Conservation (phyloP, 352 stramenopile species). For the Pythium insidiosum region DNA sequence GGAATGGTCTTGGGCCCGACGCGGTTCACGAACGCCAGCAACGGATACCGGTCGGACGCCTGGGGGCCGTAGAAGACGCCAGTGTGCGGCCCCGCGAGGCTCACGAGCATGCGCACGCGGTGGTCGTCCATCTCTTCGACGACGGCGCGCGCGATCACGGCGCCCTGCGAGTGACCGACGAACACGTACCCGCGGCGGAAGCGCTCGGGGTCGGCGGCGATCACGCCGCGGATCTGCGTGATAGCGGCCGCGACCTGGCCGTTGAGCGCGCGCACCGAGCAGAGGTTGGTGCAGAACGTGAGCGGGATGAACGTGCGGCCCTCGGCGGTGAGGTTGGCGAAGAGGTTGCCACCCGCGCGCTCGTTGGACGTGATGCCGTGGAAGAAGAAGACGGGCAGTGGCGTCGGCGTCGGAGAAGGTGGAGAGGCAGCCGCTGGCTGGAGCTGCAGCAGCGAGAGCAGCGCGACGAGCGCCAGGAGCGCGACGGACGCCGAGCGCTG, state of each 20-base stretch:
- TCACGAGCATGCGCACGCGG: constrained; percentile 26
- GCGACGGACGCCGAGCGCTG: too few species aligned
- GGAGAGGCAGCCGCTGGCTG: too few species aligned
- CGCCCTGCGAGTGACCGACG: constrained; percentile 32
- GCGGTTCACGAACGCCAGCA: constrained; percentile 17
- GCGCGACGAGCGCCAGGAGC: too few species aligned
- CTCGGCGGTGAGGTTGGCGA: constrained; percentile 19
- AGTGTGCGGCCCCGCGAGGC: constrained; percentile 28
- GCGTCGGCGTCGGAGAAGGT: too few species aligned
- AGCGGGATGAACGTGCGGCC: constrained; percentile 25
- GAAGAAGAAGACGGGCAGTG: constrained; percentile 39
- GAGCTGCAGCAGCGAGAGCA: too few species aligned
- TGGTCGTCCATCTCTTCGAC: constrained; percentile 48
- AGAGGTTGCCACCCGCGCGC: constrained; percentile 17
- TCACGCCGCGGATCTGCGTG: constrained; percentile 23
- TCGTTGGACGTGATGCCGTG: constrained; percentile 26
- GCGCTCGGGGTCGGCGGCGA: constrained; percentile 9
- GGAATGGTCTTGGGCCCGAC: constrained; percentile 15
- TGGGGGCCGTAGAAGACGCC: constrained; percentile 39
- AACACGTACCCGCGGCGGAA: constrained; percentile 35
- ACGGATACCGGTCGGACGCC: constrained; percentile 11
- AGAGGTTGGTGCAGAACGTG: constrained; percentile 21
- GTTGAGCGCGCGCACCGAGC: constrained; percentile 19
- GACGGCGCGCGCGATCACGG: constrained; percentile 22
- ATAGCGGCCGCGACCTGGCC: constrained; percentile 29